Evolutionary conservation across 345 rosid genomes (phyloP).

Genomic region (Erucastrum elatum): DNA sequence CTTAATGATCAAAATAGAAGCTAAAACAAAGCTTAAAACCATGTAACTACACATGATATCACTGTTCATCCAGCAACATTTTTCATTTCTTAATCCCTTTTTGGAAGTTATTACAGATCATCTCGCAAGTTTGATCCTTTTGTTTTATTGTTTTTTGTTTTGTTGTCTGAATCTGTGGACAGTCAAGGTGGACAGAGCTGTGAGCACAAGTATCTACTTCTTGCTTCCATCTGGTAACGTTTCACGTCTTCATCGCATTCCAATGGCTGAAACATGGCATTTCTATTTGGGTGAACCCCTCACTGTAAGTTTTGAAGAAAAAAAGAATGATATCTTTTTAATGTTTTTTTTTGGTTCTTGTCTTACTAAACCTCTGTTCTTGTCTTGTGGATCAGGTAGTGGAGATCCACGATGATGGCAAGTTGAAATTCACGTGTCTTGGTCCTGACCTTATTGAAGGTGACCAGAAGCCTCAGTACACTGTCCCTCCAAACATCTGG

Average conservation of each 20-base stretch:
- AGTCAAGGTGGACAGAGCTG: conserved; percentile 71
- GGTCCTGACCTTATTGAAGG: conserved; percentile 61
- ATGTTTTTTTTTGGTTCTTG: background rate
- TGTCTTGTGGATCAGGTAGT: conserved; percentile 51
- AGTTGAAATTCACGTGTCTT: conserved; percentile 64
- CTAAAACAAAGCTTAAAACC: too few species aligned
- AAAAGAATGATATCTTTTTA: too few species aligned
- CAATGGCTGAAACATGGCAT: conserved; percentile 83
- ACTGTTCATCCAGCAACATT: background rate
- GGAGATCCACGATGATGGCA: conserved; percentile 71
- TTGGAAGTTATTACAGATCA: background rate
- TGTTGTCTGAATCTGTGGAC: conserved; percentile 21
- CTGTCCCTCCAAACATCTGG: conserved; percentile 85
- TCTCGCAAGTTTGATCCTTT: conserved; percentile 6
- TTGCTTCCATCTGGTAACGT: conserved; percentile 76
- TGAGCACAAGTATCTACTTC: conserved; percentile 75
- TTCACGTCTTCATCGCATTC: conserved; percentile 73
- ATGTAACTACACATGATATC: too few species aligned
- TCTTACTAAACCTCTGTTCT: background rate
- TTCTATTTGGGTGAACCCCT: conserved; percentile 78
- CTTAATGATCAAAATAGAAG: too few species aligned
- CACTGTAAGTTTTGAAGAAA: conserved; percentile 47
- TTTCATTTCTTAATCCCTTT: too few species aligned
- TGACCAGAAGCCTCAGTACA: conserved; percentile 70
- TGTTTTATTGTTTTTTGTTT: too few species aligned